Conservation (phyloP, 441 rosid species). For the Brassica hybrid region DNA sequence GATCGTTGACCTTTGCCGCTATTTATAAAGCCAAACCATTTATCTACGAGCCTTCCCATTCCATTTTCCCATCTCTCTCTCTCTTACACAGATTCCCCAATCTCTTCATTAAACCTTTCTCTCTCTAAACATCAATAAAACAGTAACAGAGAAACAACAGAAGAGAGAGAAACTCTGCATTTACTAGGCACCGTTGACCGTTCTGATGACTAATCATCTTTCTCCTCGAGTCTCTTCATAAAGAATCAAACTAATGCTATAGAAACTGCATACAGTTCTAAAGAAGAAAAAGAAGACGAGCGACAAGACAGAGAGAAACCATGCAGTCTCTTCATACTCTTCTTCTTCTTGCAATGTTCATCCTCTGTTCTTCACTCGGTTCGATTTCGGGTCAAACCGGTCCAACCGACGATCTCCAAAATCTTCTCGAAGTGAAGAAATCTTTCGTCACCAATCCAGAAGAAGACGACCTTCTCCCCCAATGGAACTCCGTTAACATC, state of each 20-base stretch:
- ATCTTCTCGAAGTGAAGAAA: slow-evolving; percentile 62
- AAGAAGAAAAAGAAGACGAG: neutral
- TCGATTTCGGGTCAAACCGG: slow-evolving; percentile 38
- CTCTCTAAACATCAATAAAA: slow-evolving; percentile 30
- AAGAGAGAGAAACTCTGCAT: slow-evolving; percentile 12
- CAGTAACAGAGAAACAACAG: slow-evolving; percentile 23
- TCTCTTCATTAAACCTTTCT: neutral
- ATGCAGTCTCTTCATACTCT: slow-evolving; percentile 26
- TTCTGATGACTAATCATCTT: slow-evolving; percentile 20
- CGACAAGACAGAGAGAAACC: slow-evolving; percentile 33
- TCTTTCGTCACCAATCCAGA: slow-evolving; percentile 47
- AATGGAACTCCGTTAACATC: slow-evolving; percentile 59
- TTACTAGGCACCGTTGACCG: slow-evolving; percentile 38
- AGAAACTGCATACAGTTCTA: neutral
- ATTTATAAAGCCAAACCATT: slow-evolving; percentile 15
- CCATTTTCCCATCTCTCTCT: neutral
- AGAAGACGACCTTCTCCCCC: slow-evolving; percentile 46
- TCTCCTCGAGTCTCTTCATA: slow-evolving; percentile 9
- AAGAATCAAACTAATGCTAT: slow-evolving; percentile 15
- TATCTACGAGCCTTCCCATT: slow-evolving; percentile 22
- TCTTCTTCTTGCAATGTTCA: slow-evolving; percentile 25
- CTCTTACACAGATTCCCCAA: neutral
- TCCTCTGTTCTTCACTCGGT: slow-evolving; percentile 36
- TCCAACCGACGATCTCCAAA: slow-evolving; percentile 38
- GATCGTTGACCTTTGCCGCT: slow-evolving; percentile 40